Evolutionary conservation across 257 asterid genomes (phyloP).

Genomic region (Forsythia viridissima): DNA sequence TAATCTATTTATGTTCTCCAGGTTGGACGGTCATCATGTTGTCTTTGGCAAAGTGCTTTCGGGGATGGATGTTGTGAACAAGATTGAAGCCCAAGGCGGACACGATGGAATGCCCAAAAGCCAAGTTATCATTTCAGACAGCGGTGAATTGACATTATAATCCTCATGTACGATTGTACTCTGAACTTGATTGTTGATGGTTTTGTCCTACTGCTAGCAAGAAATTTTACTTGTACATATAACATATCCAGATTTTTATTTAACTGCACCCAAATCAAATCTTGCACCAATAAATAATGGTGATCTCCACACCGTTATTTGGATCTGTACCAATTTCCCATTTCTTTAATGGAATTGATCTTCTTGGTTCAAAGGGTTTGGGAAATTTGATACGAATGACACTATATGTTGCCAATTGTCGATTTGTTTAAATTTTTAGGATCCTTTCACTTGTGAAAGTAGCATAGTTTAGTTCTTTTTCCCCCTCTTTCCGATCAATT

Average conservation of each 20-base stretch:
- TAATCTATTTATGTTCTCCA: slow-evolving; percentile 21
- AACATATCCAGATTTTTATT: background rate
- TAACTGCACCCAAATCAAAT: background rate
- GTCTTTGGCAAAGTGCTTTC: slow-evolving; percentile 90
- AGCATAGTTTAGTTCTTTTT: background rate
- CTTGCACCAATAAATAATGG: background rate
- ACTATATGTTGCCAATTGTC: background rate
- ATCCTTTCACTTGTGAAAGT: background rate
- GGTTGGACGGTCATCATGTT: slow-evolving; percentile 94
- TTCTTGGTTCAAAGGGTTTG: background rate
- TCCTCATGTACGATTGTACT: background rate
- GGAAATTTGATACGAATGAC: background rate
- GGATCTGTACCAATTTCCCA: background rate
- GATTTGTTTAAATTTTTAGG: background rate
- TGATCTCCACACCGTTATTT: background rate
- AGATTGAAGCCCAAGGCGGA: slow-evolving; percentile 68
- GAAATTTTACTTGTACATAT: background rate
- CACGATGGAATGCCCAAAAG: slow-evolving; percentile 63
- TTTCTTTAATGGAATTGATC: background rate
- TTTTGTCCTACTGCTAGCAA: background rate
- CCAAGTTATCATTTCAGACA: slow-evolving; percentile 55
- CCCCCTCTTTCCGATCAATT: background rate
- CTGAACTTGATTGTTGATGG: background rate
- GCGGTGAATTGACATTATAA: slow-evolving; percentile 68
- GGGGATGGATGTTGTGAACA: slow-evolving; percentile 81